Evolutionary conservation across 768 basidiomycete species (phyloP).

Genomic region (Termitomyces sp.): DNA sequence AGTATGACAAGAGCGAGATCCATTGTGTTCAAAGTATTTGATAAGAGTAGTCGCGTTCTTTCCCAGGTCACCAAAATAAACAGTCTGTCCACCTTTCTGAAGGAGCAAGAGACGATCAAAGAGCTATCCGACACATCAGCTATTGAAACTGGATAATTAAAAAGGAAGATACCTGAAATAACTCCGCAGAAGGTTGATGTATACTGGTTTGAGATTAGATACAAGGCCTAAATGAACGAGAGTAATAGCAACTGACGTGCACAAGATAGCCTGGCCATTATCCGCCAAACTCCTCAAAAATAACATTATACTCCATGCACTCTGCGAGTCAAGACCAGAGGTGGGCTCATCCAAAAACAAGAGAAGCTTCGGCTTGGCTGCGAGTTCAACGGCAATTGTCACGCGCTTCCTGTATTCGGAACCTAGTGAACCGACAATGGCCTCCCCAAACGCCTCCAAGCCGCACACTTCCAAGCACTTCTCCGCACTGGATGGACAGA

Average conservation of each 20-base stretch:
- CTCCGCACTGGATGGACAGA: constrained; percentile 6
- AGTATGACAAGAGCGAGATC: constrained; percentile 55
- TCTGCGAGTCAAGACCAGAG: constrained; percentile 83
- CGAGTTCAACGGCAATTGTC: constrained; percentile 85
- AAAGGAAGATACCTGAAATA: constrained; percentile 52
- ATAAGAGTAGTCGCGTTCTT: constrained; percentile 58
- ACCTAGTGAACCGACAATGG: constrained; percentile 62
- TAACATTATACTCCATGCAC: constrained; percentile 77
- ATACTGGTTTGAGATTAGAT: constrained; percentile 27
- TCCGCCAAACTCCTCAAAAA: constrained; percentile 77
- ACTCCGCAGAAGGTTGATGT: constrained; percentile 74
- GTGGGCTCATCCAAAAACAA: constrained; percentile 91
- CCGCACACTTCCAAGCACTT: constrained; percentile 48
- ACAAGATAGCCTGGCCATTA: constrained; percentile 83
- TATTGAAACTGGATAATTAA: background rate
- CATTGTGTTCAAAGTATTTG: constrained; percentile 71
- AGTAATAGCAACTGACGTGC: constrained; percentile 56
- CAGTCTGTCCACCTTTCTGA: constrained; percentile 72
- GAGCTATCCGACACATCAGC: constrained; percentile 26
- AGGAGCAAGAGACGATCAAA: constrained; percentile 77
- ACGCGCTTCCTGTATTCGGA: constrained; percentile 78
- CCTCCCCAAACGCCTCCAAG: constrained; percentile 61
- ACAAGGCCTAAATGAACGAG: background rate
- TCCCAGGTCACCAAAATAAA: constrained; percentile 75
- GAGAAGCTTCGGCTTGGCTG: constrained; percentile 79